Percentiles rank a stretch among this genome's conserved stretches.
These are phyloP conservation scores for Leucaena leucocephala DNA, from an alignment of 306 rosid species.

Conservation along the genomic window DNA sequence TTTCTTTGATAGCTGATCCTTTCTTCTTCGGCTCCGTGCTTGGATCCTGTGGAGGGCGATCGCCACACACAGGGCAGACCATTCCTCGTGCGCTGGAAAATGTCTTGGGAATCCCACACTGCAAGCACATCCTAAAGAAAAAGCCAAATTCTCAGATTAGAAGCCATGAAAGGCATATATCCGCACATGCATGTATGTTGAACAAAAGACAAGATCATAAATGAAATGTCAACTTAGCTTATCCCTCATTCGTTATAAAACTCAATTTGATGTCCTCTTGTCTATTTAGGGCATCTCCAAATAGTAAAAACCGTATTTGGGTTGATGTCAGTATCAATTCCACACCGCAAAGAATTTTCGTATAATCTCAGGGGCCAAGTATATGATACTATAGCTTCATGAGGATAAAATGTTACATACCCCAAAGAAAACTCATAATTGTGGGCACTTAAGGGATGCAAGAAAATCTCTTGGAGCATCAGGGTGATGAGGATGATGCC, in stretches of 20 bases:
- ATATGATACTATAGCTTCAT: background rate
- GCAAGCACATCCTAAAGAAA: constrained; percentile 82
- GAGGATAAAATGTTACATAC: background rate
- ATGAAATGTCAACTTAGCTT: background rate
- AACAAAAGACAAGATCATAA: background rate
- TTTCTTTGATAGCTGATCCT: constrained; percentile 87
- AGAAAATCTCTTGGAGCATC: background rate
- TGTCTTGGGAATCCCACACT: constrained; percentile 92
- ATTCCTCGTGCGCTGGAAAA: constrained; percentile 79
- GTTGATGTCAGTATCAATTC: background rate
- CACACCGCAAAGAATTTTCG: background rate
- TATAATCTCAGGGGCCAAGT: background rate
- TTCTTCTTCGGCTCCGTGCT: constrained; percentile 70
- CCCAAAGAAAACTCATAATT: background rate
- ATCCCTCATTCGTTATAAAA: background rate
- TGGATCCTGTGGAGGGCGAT: constrained; percentile 66
- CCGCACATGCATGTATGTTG: background rate
- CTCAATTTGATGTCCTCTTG: background rate
- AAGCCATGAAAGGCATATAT: background rate
- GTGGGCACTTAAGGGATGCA: background rate
- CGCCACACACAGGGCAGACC: constrained; percentile 90
- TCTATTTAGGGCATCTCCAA: constrained; percentile 14
- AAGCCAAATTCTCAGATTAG: constrained; percentile 26
- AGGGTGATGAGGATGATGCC: background rate
- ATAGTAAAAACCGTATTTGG: background rate